Base-by-base conservation (phyloP, 2,329 filamentous ascomycete species). In the Rhinocladiella mackenziei region DNA sequence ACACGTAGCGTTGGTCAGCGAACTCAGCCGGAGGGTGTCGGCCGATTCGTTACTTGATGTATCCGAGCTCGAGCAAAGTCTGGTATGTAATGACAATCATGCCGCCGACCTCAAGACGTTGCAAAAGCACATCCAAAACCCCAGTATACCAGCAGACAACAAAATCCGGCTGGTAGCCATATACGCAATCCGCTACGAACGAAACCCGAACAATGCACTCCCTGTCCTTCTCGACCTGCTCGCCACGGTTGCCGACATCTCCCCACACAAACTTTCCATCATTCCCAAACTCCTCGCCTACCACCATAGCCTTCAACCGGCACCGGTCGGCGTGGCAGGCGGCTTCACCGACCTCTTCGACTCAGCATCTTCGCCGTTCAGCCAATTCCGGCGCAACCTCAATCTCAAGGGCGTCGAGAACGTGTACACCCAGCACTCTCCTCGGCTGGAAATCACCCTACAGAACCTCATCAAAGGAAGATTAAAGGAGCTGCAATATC, bases 331-430 rank as follows among this genome's bases (percentile, higher is more conserved):
- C n/a, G 75, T 81, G n/a, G 78, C 80, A 2, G 80, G 84, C 7
- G 88, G 87, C 4, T 88, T 96, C 45, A 83, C 88, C 0, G 91
- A 97, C 55, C 80, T 97, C 5, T 97, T 98, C 58, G 89, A 97
- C 60, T 84, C 87, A 0, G 80, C 84, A 0, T 39, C 43, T 9
- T 91, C 88, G 3, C 91, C 98, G 53, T 95, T 98, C 66, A 86
- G 87, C 0, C 81, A 89, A 4, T 89, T 98, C 65, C 95, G 94
- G 60, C 51, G 53, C 33, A 56, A 55, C 11, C 43, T 57, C 3
- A 92, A 92, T 0, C 74, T 98, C 10, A 96, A 97, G 61, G 92
- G 92, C 1, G 92, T 98, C 1, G 94, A 98, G 64, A 98, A 98
- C 58, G 92, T 98, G 19, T 98, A 98, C 64, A 98, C 92, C 0